phyloP scores from a whole-genome alignment of 768 basidiomycete genomes.

The Rubroboletus satanas region DNA sequence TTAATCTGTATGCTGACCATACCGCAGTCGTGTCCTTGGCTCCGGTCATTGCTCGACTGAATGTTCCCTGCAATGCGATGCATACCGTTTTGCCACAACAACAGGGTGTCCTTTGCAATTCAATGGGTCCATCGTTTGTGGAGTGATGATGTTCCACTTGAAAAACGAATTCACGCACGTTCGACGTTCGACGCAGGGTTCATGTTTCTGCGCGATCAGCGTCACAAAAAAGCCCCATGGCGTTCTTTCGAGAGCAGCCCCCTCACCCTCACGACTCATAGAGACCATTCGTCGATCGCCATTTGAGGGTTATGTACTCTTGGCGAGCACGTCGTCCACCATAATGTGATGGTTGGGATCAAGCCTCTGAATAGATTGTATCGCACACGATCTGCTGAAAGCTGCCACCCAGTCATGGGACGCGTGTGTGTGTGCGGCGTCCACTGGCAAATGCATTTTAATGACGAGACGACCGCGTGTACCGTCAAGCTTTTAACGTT shows the following conservation, averaged over 20 bases:
- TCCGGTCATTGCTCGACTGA: neutral
- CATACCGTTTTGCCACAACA: neutral
- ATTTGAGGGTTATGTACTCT: conserved; percentile 13
- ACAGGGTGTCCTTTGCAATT: neutral
- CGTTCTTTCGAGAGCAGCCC: neutral
- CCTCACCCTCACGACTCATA: neutral
- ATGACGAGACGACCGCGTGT: neutral
- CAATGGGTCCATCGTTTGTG: neutral
- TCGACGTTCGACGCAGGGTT: neutral
- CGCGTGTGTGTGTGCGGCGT: neutral
- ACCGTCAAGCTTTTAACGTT: neutral
- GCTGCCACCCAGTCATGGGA: conserved; percentile 12
- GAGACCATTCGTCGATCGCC: conserved; percentile 5
- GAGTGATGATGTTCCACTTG: neutral
- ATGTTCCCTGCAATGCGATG: neutral
- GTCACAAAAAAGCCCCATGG: neutral
- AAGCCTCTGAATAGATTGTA: neutral
- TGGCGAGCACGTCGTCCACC: conserved; percentile 1
- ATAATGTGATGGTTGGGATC: conserved; percentile 7
- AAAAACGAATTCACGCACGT: neutral
- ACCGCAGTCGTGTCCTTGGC: conserved; percentile 1
- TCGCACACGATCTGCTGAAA: conserved; percentile 7
- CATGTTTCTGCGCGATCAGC: neutral
- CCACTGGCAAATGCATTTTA: neutral
- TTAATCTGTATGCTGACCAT: conserved; percentile 3